phyloP scores from a whole-genome alignment of 768 basidiomycete genomes.

The Agrocybe pediades region DNA sequence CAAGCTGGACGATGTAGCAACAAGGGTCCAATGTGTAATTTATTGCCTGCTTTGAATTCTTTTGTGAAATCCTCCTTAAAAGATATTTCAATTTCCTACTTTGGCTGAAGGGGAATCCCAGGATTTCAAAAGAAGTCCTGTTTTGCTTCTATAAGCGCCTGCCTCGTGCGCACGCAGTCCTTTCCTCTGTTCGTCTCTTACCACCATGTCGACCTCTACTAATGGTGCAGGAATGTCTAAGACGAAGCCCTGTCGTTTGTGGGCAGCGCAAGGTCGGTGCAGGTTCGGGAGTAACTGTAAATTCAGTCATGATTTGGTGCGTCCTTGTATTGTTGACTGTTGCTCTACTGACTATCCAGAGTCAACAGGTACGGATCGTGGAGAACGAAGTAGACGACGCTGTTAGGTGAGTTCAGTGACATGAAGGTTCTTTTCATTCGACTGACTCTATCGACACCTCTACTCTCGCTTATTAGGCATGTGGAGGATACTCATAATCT shows the following conservation, averaged over 20 bases:
- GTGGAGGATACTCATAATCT: no score
- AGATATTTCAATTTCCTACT: background rate
- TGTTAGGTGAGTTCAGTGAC: no score
- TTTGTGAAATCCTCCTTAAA: background rate
- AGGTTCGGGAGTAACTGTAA: conserved; percentile 13
- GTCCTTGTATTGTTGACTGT: no score
- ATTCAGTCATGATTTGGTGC: conserved; percentile 12
- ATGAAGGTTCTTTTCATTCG: no score
- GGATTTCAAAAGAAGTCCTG: background rate
- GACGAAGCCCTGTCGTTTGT: conserved; percentile 6
- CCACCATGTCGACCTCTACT: conserved; percentile 6
- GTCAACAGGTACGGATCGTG: background rate
- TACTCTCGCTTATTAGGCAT: no score
- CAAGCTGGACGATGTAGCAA: no score
- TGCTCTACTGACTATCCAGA: background rate
- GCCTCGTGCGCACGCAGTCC: background rate
- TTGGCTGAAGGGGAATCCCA: background rate
- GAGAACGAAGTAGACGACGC: no score
- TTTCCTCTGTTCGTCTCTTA: background rate
- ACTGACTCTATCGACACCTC: no score
- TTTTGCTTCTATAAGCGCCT: background rate
- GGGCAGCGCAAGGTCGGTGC: conserved; percentile 10
- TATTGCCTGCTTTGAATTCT: background rate
- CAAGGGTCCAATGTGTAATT: no score
- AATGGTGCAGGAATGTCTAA: no score